Base-by-base conservation (phyloP, 2,329 filamentous ascomycete species). In the Pseudonectria buxi region DNA sequence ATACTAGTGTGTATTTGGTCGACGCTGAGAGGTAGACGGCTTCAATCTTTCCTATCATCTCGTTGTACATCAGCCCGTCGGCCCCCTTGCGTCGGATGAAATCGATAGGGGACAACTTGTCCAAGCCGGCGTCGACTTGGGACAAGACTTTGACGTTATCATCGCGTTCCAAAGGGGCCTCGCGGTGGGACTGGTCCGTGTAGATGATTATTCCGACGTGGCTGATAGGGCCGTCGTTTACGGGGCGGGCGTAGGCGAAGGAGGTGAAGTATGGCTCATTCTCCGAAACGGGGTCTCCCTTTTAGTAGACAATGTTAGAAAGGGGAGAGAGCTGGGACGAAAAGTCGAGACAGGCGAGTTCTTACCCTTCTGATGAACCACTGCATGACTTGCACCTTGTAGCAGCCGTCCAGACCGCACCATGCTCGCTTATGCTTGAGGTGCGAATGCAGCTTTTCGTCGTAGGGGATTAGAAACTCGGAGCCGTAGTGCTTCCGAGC, bases 401-500 rank as follows among this genome's bases (percentile, higher is more conserved):
- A 62, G 39, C 53, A 56, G 0, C 61, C 63, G 25, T 62, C 54
- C 2, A 61, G 47, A 3, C 55, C 56, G 35, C 57, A 60, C 62
- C 62, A 65, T 29, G 53, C 50, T 25, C 51, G 51, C 45, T 57
- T 59, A 25, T 50, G 33, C 18, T 52, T 45, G 14, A 64, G 43
- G n/a, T 57, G 30, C 2, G 37, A 24, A 35, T 65, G 62, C 1
- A 47, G 3, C 12, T 42, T 46, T 6, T 60, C 54, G 32, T 58
- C 49, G 32, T 51, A 65, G 1, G 42, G 46, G 28, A 50, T 49
- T 11, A 49, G 45, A 50, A 55, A 58, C 38, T 61, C 55, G 11
- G 55, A 58, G 6, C 65, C 67, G 36, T 69, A 69, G 41, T 67
- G 61, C 44, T 66, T 68, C 26, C 67, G 58, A 7, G 63, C 65